These are phyloP conservation scores for Secale cereale DNA, from an alignment of 176 grass and related monocot genomes.

Conservation along the genomic window DNA sequence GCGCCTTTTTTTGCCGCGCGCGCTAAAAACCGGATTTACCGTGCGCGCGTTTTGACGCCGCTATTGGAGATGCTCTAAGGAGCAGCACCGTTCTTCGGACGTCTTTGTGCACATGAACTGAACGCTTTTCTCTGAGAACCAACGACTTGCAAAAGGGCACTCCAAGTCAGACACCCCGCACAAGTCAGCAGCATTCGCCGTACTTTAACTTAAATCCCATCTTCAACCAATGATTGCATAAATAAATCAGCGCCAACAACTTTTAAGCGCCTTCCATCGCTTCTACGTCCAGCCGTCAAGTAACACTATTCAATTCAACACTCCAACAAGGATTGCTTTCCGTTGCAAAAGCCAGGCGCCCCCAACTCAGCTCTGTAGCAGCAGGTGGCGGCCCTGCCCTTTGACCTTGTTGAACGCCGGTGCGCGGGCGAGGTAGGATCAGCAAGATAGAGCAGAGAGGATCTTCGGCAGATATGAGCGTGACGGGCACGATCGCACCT, in stretches of 20 bases:
- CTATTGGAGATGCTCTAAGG: neutral
- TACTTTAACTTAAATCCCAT: neutral
- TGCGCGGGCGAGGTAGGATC: conserved; percentile 4
- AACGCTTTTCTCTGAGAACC: too few species aligned
- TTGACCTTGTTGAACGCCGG: neutral
- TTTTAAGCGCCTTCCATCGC: too few species aligned
- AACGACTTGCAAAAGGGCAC: too few species aligned
- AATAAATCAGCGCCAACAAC: too few species aligned
- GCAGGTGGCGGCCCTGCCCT: neutral
- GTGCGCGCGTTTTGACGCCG: too few species aligned
- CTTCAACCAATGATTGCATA: conserved; percentile 7
- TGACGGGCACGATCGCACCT: too few species aligned
- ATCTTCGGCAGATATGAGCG: conserved; percentile 25
- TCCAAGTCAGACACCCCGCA: neutral
- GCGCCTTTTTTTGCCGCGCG: too few species aligned
- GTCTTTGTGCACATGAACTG: neutral
- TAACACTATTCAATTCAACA: neutral
- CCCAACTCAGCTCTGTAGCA: neutral
- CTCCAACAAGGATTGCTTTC: neutral
- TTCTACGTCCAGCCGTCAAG: too few species aligned
- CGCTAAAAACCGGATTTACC: too few species aligned
- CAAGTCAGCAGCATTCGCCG: neutral
- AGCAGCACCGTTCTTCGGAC: neutral
- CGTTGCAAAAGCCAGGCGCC: neutral
- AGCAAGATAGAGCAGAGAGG: neutral